Conservation (phyloP, 495 filamentous ascomycete species). For the Penicillium mononematosum region DNA sequence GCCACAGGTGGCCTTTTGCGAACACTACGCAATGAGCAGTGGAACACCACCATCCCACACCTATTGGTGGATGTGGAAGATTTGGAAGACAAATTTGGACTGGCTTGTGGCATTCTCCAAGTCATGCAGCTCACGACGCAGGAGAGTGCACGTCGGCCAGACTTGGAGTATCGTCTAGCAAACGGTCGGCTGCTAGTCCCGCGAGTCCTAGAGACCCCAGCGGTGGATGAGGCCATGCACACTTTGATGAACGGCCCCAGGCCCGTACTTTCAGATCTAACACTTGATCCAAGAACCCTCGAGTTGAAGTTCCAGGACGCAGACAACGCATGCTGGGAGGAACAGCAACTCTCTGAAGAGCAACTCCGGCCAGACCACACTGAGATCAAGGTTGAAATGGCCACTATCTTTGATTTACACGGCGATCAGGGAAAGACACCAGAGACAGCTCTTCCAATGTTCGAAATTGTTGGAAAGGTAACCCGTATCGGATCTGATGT, state of each 20-base stretch:
- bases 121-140: constrained; percentile 23
- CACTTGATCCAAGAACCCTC: constrained; percentile 14
- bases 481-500: constrained; percentile 18
- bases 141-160: constrained; percentile 11
- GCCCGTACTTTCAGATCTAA: constrained; percentile 14
- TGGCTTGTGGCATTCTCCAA: constrained; percentile 19
- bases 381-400: constrained; percentile 22
- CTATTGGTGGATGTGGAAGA: constrained; percentile 15
- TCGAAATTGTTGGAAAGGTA: constrained; percentile 20
- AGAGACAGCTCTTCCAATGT: constrained; percentile 18
- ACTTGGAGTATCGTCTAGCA: constrained; percentile 22
- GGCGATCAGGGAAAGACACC: constrained; percentile 9
- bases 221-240: constrained; percentile 26
- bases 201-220: constrained; percentile 17
- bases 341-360: constrained; percentile 1
- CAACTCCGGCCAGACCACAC: constrained; percentile 15
- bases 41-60: constrained; percentile 19
- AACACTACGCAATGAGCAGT: constrained; percentile 27
- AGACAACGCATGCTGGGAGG: constrained; percentile 18
- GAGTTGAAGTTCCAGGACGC: constrained; percentile 16
- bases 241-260: constrained; percentile 22
- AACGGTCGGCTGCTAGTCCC: constrained; percentile 23
- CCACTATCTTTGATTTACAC: constrained; percentile 17
- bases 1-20: constrained; percentile 24
- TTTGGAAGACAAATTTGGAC: constrained; percentile 6